Evolutionary conservation across 2,329 filamentous ascomycete genomes (phyloP).

Genomic region (Furcasterigmium sp.): DNA sequence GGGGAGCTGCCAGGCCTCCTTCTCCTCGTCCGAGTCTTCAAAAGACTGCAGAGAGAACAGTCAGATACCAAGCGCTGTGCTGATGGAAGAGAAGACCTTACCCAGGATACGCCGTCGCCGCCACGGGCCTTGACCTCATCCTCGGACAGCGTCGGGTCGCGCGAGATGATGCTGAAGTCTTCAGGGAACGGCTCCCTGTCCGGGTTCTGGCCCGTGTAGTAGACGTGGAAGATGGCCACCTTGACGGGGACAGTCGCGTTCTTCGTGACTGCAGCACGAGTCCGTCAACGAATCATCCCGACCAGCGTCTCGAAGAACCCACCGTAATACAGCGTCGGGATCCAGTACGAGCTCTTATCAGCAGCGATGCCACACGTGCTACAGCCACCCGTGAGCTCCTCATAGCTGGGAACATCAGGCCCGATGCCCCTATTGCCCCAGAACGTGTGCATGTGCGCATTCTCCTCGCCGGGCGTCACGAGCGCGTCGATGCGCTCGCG

Average conservation of each 20-base stretch:
- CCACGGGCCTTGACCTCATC: not conserved
- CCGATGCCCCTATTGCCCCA: constrained; percentile 2
- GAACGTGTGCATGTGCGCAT: constrained; percentile 4
- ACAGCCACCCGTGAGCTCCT: not conserved
- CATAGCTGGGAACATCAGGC: not conserved
- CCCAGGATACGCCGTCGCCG: not conserved
- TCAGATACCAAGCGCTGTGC: too few species aligned
- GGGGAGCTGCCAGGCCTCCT: constrained; percentile 2
- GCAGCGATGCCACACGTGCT: not conserved
- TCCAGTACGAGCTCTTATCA: constrained; percentile 2
- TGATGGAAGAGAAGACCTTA: not conserved
- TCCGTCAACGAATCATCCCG: not conserved
- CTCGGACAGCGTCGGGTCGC: not conserved
- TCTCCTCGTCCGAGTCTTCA: constrained; percentile 1
- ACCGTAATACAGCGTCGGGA: constrained; percentile 3
- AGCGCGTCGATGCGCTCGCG: constrained; percentile 3
- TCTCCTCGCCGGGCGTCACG: constrained; percentile 1
- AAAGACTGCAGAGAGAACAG: not conserved
- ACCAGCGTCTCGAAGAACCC: not conserved
- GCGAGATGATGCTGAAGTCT: constrained; percentile 2
- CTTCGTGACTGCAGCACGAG: not conserved
- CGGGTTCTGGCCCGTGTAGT: constrained; percentile 1
- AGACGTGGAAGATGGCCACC: constrained; percentile 3
- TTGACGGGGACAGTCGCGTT: constrained; percentile 3
- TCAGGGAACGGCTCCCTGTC: constrained; percentile 1